Conservation (phyloP, 768 basidiomycete genomes). For the Russula griseocarnosa region DNA sequence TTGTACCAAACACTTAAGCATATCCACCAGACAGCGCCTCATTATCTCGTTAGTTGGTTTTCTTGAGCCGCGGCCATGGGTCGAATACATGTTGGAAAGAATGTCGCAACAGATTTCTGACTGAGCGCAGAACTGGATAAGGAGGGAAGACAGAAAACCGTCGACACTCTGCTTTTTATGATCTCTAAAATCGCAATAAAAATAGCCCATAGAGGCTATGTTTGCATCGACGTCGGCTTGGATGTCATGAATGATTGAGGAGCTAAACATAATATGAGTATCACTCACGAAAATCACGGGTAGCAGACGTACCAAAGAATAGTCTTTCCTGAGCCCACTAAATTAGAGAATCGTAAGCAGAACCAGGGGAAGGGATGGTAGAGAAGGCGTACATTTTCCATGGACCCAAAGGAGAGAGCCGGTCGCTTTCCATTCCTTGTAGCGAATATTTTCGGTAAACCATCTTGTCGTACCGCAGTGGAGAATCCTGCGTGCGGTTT, state of each 20-base stretch:
- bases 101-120: constrained; percentile 8
- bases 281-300: background rate
- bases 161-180: constrained; percentile 8
- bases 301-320: constrained; percentile 9
- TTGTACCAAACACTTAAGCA: constrained; percentile 6
- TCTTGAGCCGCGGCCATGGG: constrained; percentile 5
- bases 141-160: constrained; percentile 9
- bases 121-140: constrained; percentile 9
- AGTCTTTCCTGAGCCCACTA: constrained; percentile 20
- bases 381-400: constrained; percentile 7
- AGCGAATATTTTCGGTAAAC: constrained; percentile 7
- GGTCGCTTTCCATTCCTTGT: constrained; percentile 10
- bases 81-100: background rate
- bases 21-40: constrained; percentile 9
- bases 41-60: background rate
- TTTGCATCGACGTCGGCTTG: constrained; percentile 12
- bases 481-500: background rate
- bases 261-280: constrained; percentile 1
- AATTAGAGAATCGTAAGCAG: background rate
- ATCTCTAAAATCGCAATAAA: constrained; percentile 17
- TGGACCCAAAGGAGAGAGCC: constrained; percentile 15
- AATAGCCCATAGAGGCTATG: constrained; percentile 11
- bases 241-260: constrained; percentile 14
- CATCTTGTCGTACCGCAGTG: constrained; percentile 13
- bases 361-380: too few relatives aligned